Evolutionary conservation across 176 grass and related monocot genomes (phyloP).

Genomic region (Raddia distichophylla): DNA sequence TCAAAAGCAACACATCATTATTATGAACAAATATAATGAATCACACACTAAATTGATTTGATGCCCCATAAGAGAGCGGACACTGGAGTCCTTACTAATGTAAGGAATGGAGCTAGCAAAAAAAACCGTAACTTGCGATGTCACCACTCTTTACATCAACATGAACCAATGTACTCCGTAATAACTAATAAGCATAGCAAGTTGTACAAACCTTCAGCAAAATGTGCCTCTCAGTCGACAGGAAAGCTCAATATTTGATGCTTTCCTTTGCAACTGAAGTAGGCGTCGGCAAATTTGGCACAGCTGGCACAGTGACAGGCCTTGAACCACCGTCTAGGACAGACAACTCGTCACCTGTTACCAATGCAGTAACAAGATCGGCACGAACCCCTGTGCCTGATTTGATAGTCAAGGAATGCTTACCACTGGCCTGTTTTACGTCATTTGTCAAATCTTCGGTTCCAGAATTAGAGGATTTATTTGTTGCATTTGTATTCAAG

Average conservation of each 20-base stretch:
- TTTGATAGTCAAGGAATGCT: conserved; percentile 46
- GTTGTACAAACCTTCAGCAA: conserved; percentile 24
- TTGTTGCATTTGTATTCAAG: conserved; percentile 51
- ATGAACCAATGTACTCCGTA: conserved; percentile 28
- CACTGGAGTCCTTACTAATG: conserved; percentile 31
- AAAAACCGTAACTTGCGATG: conserved; percentile 26
- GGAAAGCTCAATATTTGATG: conserved; percentile 32
- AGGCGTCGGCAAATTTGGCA: conserved; percentile 29
- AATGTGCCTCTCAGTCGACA: not conserved
- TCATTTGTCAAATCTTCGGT: conserved; percentile 31
- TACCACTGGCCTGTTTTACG: conserved; percentile 30
- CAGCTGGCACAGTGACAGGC: conserved; percentile 27
- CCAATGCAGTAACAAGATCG: conserved; percentile 36
- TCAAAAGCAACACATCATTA: conserved; percentile 22
- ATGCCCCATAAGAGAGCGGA: conserved; percentile 52
- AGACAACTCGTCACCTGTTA: conserved; percentile 41
- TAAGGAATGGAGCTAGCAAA: conserved; percentile 32
- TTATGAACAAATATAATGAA: conserved; percentile 44
- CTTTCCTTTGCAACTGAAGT: conserved; percentile 24
- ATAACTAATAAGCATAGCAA: conserved; percentile 18
- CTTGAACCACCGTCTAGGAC: conserved; percentile 11
- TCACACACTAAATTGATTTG: conserved; percentile 50
- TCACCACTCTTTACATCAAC: conserved; percentile 29
- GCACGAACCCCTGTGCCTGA: conserved; percentile 36
- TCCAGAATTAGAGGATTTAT: conserved; percentile 28